Evolutionary conservation across 257 asterid species (phyloP), one percentile per base, ranked within the genome.

Genomic region (Ilex asprella): DNA sequence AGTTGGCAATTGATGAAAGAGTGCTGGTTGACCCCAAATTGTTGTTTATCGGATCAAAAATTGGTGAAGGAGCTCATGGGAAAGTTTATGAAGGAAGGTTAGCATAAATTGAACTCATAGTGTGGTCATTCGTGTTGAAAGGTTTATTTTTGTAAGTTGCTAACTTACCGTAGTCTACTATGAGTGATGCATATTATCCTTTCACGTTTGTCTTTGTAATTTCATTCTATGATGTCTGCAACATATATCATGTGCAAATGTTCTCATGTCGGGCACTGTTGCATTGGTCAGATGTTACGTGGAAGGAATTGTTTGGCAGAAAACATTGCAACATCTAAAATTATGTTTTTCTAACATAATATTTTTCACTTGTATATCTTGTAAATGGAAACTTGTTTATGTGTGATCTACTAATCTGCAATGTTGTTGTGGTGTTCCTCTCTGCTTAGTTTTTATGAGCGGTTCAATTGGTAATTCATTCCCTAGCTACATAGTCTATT

Each of bases 41-140:
- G 59, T 78, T 91, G 15, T 91, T 81, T 75, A 88, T 91, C 56
- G 98, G 94, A 65, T 72, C 89, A 0, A 88, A 91, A 79, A 81
- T 91, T 58, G 98, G 98, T 0, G 94, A 91, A 74, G 98, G 98
- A 55, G 98, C 98, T 82, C 98, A 91, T 78, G 98, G 96, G 9
- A 91, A 91, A 75, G 98, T 91, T 69, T 91, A 84, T 72, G 86
- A 88, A 77, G 98, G 98, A 78, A 91, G 96, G 98, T 53, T 4
- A 14, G 57, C 30, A 49, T 49, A 12, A 49, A 4, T 49, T 49
- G 6, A 11, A 53, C 15, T 53, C 57, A 53, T 53, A 41, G 58
- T 64, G 31, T 27, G 31, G 62, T 55, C 21, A 30, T 50, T 63
- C 60, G 46, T 64, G 43, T 31, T 50, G 52, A 47, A 61, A 62